Evolutionary conservation across 2,329 filamentous ascomycete genomes (phyloP).

Genomic region (Diaporthe sp.): DNA sequence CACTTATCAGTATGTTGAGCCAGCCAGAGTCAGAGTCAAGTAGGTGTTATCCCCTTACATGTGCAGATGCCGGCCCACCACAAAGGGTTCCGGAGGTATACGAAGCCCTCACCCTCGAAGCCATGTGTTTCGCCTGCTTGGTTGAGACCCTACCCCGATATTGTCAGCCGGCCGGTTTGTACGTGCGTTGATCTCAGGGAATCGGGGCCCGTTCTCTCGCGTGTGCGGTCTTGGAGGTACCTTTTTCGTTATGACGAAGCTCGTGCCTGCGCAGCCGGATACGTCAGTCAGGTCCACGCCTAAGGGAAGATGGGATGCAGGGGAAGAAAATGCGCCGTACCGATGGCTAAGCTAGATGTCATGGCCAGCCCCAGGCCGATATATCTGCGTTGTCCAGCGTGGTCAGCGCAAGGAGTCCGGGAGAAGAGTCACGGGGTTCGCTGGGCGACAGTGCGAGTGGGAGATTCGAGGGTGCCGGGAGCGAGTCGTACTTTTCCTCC

Average conservation of each 20-base stretch:
- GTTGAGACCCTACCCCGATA: conserved; percentile 78
- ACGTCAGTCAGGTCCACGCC: conserved; percentile 43
- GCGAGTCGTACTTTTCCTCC: conserved; percentile 60
- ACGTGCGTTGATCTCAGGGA: conserved; percentile 38
- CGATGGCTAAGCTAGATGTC: conserved; percentile 81
- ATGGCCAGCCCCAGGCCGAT: conserved; percentile 83
- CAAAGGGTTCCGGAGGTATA: conserved; percentile 92
- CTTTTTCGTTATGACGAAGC: conserved; percentile 99
- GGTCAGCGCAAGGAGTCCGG: conserved; percentile 49
- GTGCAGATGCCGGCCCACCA: conserved; percentile 98
- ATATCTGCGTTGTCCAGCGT: conserved; percentile 67
- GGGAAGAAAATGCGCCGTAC: conserved; percentile 59
- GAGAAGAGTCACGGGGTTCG: not conserved
- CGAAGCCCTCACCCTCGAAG: conserved; percentile 96
- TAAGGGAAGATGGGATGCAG: not conserved
- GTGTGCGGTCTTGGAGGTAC: conserved; percentile 61
- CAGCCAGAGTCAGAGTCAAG: not conserved
- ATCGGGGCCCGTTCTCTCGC: not conserved
- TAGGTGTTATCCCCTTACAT: conserved; percentile 68
- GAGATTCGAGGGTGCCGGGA: conserved; percentile 4
- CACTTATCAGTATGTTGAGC: conserved; percentile 34
- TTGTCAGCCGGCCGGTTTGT: conserved; percentile 26
- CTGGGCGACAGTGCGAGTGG: not conserved
- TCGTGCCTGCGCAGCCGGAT: conserved; percentile 74
- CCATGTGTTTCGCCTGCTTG: conserved; percentile 92